phyloP scores from a whole-genome alignment of 345 rosid species.

The Pistacia atlantica region DNA sequence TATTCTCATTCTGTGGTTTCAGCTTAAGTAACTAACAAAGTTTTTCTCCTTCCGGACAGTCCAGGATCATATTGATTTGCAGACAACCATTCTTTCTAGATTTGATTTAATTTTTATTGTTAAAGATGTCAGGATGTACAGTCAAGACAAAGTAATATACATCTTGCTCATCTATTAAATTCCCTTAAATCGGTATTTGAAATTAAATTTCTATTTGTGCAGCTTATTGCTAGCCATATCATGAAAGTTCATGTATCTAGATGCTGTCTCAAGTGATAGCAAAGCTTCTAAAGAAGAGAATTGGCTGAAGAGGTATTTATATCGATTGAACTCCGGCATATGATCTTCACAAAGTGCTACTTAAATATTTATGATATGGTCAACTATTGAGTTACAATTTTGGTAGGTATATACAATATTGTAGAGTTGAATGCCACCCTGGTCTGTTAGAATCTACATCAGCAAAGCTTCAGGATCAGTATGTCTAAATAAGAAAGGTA shows the following conservation, averaged over 20 bases:
- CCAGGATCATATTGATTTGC: constrained; percentile 94
- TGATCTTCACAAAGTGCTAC: background rate
- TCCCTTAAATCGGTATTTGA: background rate
- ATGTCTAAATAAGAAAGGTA: constrained; percentile 91
- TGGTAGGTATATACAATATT: constrained; percentile 80
- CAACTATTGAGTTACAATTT: constrained; percentile 22
- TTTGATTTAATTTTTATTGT: constrained; percentile 95
- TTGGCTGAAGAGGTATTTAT: constrained; percentile 83
- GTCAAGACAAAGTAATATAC: constrained; percentile 77
- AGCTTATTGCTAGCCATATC: constrained; percentile 93
- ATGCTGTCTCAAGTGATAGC: constrained; percentile 49
- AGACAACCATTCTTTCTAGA: constrained; percentile 94
- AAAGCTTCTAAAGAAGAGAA: constrained; percentile 75
- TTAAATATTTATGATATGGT: constrained; percentile 14
- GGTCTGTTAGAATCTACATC: constrained; percentile 82
- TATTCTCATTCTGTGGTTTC: background rate
- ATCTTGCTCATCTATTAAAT: background rate
- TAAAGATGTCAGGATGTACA: constrained; percentile 82
- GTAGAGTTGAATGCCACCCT: constrained; percentile 81
- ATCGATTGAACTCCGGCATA: background rate
- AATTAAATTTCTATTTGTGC: constrained; percentile 26
- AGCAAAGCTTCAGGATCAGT: constrained; percentile 67
- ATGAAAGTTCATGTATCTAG: constrained; percentile 90
- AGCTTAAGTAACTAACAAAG: constrained; percentile 17
- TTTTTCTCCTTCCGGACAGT: constrained; percentile 58